Base-by-base conservation (phyloP, 345 rosid genomes). In the Sonneratia caseolaris region DNA sequence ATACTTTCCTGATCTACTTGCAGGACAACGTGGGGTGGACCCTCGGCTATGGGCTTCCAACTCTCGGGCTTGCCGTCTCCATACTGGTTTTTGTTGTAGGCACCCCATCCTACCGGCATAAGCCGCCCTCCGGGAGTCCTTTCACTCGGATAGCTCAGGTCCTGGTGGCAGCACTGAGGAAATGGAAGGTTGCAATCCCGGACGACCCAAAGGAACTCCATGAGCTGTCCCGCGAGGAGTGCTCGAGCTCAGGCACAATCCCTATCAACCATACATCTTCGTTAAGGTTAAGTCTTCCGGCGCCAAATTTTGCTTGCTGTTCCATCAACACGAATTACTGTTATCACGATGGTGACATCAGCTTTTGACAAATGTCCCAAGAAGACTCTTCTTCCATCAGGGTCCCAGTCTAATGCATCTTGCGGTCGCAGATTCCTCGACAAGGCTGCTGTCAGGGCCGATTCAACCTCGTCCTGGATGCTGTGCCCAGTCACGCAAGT, bases 401-500 rank as follows among this genome's bases (percentile, higher is more conserved):
- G 53, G 27, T 22, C 21, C 9, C 15, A 45, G 6, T 51, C 16
- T 13, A 21, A 56, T 37, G 37, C 16, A 32, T 11, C 1, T 57
- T 36, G 1, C 19, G 19, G 35, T 4, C 65, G 75, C 80, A 88
- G 93, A 73, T 79, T 83, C 77, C 85, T 88, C 40, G 93, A 86
- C 76, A 86, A 81, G 75, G 94, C 88, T 2, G 89, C 91, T 1
- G 77, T 84, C 21, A 80, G 78, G 75, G 71, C 68, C 0, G 81
- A 75, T n/a, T 36, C 81, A 43, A 66, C 68, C 47, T 77, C 89
- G 3, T 77, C 87, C 14, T 82, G 91, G 91, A 81, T 64, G 73
- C 76, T 85, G 15, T 89, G 85, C 68, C 80, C 94, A 0, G 86
- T 86, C 62, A 85, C 94, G 4, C 86, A 85, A 80, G 88, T 86